A percentile compares a stretch with the other conserved stretches of the same genome.
phyloP scores from a whole-genome alignment of 176 grass and related monocot species.

The Melocanna baccifera region DNA sequence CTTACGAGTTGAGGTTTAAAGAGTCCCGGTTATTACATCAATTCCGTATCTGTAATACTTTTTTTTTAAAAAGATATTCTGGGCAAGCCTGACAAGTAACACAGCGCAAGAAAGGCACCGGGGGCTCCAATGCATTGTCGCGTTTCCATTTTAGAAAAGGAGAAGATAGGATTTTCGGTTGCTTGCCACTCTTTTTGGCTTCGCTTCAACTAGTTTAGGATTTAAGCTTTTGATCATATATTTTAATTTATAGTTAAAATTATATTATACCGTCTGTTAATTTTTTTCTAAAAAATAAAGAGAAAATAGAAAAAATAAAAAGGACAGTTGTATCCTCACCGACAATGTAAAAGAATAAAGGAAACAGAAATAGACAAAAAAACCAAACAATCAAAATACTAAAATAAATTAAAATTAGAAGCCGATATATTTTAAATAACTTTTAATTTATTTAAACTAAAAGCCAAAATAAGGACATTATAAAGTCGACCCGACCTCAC shows the following conservation, averaged over 20 bases:
- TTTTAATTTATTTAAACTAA: too few species aligned
- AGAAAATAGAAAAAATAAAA: too few species aligned
- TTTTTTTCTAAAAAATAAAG: too few species aligned
- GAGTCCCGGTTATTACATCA: neutral
- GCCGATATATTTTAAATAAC: too few species aligned
- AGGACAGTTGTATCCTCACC: too few species aligned
- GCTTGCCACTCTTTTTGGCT: neutral
- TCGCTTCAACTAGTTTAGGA: rapidly evolving
- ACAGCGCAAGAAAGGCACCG: neutral
- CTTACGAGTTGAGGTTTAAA: neutral
- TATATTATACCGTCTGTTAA: too few species aligned
- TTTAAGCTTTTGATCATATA: rapidly evolving
- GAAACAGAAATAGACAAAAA: too few species aligned
- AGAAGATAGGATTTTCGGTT: constrained; percentile 23
- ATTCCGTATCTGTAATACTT: neutral
- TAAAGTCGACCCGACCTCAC: constrained; percentile 38
- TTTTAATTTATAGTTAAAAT: too few species aligned
- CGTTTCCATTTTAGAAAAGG: neutral
- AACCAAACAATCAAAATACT: too few species aligned
- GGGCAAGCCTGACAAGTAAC: neutral
- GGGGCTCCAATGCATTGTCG: constrained; percentile 17
- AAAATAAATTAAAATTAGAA: too few species aligned
- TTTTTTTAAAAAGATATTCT: neutral
- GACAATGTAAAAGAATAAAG: too few species aligned
- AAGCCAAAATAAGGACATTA: neutral